A percentile compares a stretch with the other conserved stretches of the same genome.
Conservation (phyloP, 257 asterid genomes). For the Agastache rugosa region DNA sequence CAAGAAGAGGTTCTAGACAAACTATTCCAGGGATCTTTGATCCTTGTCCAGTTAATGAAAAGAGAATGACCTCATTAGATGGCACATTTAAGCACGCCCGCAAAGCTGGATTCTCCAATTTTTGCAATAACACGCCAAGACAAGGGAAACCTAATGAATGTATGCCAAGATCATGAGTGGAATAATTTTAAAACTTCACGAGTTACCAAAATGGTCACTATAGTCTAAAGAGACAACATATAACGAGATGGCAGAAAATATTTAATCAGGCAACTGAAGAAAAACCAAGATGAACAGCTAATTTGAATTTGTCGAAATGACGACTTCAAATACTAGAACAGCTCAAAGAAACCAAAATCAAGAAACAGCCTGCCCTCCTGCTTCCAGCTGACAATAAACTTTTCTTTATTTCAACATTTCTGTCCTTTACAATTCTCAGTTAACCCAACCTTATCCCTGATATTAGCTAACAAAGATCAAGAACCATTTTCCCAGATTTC, state of each 20-base stretch:
- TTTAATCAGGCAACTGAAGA: not conserved
- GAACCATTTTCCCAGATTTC: too few relatives aligned
- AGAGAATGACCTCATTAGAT: conserved; percentile 73
- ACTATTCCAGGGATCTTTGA: conserved; percentile 24
- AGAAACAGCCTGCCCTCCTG: too few relatives aligned
- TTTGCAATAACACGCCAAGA: conserved; percentile 90
- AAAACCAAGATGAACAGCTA: not conserved
- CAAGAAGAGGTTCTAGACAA: conserved; percentile 25
- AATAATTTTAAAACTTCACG: conserved; percentile 14
- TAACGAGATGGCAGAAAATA: conserved; percentile 15
- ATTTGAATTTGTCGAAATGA: too few relatives aligned
- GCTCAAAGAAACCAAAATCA: too few relatives aligned
- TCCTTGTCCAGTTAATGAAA: conserved; percentile 28
- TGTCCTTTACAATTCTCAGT: too few relatives aligned
- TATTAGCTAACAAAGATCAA: too few relatives aligned
- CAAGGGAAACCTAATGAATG: conserved; percentile 87
- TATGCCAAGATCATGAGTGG: conserved; percentile 31
- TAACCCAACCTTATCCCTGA: too few relatives aligned
- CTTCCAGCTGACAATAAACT: not conserved
- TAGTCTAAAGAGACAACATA: conserved; percentile 12
- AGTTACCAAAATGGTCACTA: conserved; percentile 20
- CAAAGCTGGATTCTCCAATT: conserved; percentile 96
- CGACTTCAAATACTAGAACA: too few relatives aligned
- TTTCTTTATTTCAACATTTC: too few relatives aligned
- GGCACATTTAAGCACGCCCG: conserved; percentile 88